Evolutionary conservation across 352 stramenopile species (phyloP), one percentile per base, ranked within the genome.

Genomic region (Globisporangium polare): DNA sequence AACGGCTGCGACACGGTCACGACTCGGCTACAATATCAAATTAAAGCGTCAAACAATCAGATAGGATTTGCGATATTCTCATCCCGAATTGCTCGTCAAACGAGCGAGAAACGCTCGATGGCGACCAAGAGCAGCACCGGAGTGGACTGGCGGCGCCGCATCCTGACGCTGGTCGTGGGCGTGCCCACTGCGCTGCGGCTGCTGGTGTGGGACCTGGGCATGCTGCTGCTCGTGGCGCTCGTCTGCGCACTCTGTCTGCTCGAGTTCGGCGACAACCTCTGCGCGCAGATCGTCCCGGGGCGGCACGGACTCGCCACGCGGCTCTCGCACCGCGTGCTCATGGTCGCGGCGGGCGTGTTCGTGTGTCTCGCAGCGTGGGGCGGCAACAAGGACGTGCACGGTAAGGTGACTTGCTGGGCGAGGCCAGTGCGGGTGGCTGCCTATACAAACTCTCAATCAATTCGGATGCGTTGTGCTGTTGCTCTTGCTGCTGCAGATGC

Each of bases 211-310:
- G 65, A 81, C 31, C 10, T 65, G 17, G 80, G 80, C 24, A 88
- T 85, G 73, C 65, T 80, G 27, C 35, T 75, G 18, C 71, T 92
- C 8, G 78, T 80, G 20, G 63, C 66, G 35, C 67, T 60, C 27
- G 61, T 92, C 43, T 88, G 80, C 56, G 68, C 59, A 13, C 67
- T 87, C 46, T 86, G 71, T 46, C 62, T 90, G 22, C 53, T 83
- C 50, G 83, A 92, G 67, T 92, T 87, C 58, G 69, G 63, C 5
- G 46, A 62, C 57, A 84, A 69, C 37, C 74, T 92, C 46, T 80
- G 74, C 55, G 63, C 67, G 9, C 67, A 63, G 45, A 77, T 88
- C 54, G 68, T 78, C 12, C 62, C 68, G 4, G 29, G 18, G 10
- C 43, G 45, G 20, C 43, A 20, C 8, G 31, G 3, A 3, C 26